Base-by-base conservation (phyloP, 768 basidiomycete species). In the Mycena vitilis region DNA sequence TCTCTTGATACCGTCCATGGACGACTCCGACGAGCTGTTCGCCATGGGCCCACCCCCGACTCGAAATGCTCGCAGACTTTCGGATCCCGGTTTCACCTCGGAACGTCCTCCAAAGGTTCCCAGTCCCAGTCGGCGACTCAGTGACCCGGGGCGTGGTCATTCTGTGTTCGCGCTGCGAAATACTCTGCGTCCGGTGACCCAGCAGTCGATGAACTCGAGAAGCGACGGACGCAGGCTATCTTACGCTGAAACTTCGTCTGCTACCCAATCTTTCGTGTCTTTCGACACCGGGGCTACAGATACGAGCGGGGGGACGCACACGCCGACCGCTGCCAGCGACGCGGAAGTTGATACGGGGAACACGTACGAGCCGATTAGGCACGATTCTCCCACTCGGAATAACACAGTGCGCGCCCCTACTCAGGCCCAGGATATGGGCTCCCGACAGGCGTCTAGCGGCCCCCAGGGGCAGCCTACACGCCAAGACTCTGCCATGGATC, bases 231-330 rank as follows among this genome's bases (percentile, higher is more conserved):
- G 38, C 11, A 40, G 68, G 42, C 34, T 58, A 15, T 71, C 71
- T 2, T 71, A 68, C 34, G 66, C 55, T 18, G 65, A 61, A 30
- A 71, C 61, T 23, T 71, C 71, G 7, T 71, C 71, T 5, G 71
- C 71, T 15, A 69, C 71, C 11, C 71, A 71, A 13, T 71, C 71
- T 0, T 71, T 71, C 52, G 66, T 65, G 54, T 71, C 71, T 18
- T 36, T 68, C 52, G 60, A 68, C 15, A 68, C 47, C 20, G 63
- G 48, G 12, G 30, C 66, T 2, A 56, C 30, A 18, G 66, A 59
- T 15, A 71, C 71, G 13, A 60, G 63, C 4, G 30, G 30, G 30
- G 30, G 30, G 30, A 68, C 59, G 5, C 59, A 58, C 12, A 68
- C 71, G 0, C 25, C 63, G 8, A 60, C 40, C 3, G 71, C 44